Evolutionary conservation across 2,329 filamentous ascomycete genomes (phyloP), one percentile per base, ranked within the genome.

Genomic region (Cucurbitaria berberidis): DNA sequence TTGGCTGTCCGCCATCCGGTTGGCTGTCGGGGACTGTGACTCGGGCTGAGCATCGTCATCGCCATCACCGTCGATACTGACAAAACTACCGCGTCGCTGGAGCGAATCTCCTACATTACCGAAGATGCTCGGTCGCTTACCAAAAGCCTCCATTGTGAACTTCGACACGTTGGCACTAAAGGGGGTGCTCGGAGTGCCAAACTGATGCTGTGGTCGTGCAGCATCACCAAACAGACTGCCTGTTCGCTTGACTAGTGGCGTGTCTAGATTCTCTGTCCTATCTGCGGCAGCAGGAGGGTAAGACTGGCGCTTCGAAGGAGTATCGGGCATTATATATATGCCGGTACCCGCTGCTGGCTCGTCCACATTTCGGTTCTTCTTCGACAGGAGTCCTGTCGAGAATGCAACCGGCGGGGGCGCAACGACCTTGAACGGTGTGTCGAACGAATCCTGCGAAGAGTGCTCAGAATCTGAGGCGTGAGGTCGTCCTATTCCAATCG

Each of bases 301-400:
- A 85, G 51, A 88, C 78, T 89, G 87, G 70, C 95, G 92, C 79
- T 98, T 99, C 77, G 95, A 98, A 1, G 95, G 95, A 1, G 95
- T 99, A 70, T 98, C 95, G 0, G 95, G 93, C 81, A 96, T 93
- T 26, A 85, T 79, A 69, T 88, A 86, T 74, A 82, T 83, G 24
- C 77, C 77, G 21, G 79, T 75, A 47, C 74, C 76, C 61, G 78
- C 76, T 60, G 54, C 57, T 36, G 74, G 84, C 45, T 91, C 84
- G 62, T 97, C 91, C 0, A 88, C 84, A 72, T 80, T 78, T 51
- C 90, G 88, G 68, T 95, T 96, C 74, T 96, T 90, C 78, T 99
- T 99, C 10, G 95, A 97, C 48, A 99, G 89, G 24, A 99, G 80
- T 18, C 68, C 68, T 0, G 95, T 98, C 1, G 95, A 98, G 81